Base-by-base conservation (phyloP, 2,329 filamentous ascomycete species). In the Nigrospora osmanthi region DNA sequence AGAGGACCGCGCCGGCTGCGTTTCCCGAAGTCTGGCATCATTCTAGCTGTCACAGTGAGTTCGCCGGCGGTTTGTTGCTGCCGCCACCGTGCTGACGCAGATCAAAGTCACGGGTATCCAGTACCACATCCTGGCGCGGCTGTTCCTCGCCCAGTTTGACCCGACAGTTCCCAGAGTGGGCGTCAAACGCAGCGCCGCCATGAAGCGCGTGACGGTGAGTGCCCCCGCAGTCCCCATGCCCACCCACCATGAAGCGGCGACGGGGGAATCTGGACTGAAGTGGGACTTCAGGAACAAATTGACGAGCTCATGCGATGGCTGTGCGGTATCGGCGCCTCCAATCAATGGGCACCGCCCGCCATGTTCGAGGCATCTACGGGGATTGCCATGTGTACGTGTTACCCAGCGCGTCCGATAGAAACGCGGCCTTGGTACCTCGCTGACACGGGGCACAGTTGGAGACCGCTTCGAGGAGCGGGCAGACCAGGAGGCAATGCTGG, bases 1-100 rank as follows among this genome's bases (percentile, higher is more conserved):
- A 69, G 19, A 56, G 52, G 2, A 57, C 52, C 6, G 58, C 53
- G 1, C 59, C 61, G 0, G 61, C 68, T 30, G 62, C 70, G 1
- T 83, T 83, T 50, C 79, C 80, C 0, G 70, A 78, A 41, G 67
- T 81, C 2, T 76, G 75, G 64, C 77, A 79, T 53, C 64, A 76
- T 12, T 73, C 71, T 37, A 73, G 75, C 47, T 78, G 74, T 49
- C 72, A 80, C 53, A 65, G 72, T 74, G 45, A 49, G 66, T 57
- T 45, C 23, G 4, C 11, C 15, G 13, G 14, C 31, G n/a, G 16
- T 14, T 46, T 11, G 4, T 35, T 15, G 11, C 15, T 23, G 12
- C 33, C 33, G 19, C 14, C 6, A 43, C 13, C 6, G 9, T 28
- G 23, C 23, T 28, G 7, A 28, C 23, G 23, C 23, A 7, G 5